These are phyloP conservation scores for Aspergillus sp. DNA, from an alignment of 2,329 filamentous ascomycete species.

Conservation along the genomic window DNA sequence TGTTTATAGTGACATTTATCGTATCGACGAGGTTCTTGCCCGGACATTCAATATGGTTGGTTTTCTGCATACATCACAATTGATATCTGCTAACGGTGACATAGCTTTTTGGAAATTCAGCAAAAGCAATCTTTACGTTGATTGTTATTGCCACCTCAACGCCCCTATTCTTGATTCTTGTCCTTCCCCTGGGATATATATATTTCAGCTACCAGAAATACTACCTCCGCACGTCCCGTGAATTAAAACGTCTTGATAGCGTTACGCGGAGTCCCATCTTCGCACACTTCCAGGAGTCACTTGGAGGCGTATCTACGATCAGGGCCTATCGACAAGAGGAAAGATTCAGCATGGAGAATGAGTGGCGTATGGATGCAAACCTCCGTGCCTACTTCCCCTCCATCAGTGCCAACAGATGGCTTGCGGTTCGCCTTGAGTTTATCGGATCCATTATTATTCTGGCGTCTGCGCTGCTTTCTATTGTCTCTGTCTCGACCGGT, in stretches of 20 bases:
- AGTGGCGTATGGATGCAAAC: slow-evolving; percentile 96
- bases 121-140: slow-evolving; percentile 77
- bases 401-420: slow-evolving; percentile 90
- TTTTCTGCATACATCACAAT: background rate
- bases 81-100: slow-evolving; percentile 15
- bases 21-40: slow-evolving; percentile 87
- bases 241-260: slow-evolving; percentile 93
- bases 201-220: slow-evolving; percentile 96
- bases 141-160: slow-evolving; percentile 79
- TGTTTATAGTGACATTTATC: slow-evolving; percentile 52
- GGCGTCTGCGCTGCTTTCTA: slow-evolving; percentile 75
- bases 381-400: slow-evolving; percentile 93
- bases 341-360: slow-evolving; percentile 88
- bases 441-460: slow-evolving; percentile 94
- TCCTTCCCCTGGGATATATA: slow-evolving; percentile 74
- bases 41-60: slow-evolving; percentile 91
- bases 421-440: slow-evolving; percentile 92
- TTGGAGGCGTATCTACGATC: slow-evolving; percentile 92
- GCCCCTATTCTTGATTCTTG: slow-evolving; percentile 76
- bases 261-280: slow-evolving; percentile 95
- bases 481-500: slow-evolving; percentile 73
- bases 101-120: slow-evolving; percentile 70
- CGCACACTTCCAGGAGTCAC: slow-evolving; percentile 96
- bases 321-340: slow-evolving; percentile 88
- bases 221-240: slow-evolving; percentile 92